phyloP scores from a whole-genome alignment of 2,329 filamentous ascomycete species.

The Nemania serpens region DNA sequence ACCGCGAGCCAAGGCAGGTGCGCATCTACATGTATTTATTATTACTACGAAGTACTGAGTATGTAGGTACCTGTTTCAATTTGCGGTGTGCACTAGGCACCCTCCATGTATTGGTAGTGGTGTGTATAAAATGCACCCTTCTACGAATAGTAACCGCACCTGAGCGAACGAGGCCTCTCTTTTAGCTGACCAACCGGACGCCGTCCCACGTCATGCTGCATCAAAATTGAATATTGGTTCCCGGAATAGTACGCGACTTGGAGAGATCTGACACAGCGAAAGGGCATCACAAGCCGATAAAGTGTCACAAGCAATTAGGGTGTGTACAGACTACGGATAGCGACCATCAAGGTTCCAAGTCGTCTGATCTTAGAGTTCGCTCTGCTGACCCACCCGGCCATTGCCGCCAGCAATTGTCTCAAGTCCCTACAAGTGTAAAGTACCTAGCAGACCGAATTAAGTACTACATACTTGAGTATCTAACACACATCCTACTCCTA shows the following conservation, averaged over 20 bases:
- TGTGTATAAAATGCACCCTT: too few relatives aligned
- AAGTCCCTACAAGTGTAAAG: too few relatives aligned
- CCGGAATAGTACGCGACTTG: background rate
- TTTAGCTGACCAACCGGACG: constrained; percentile 14
- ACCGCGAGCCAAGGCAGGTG: too few relatives aligned
- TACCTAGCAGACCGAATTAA: too few relatives aligned
- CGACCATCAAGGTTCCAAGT: background rate
- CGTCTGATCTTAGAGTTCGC: constrained; percentile 13
- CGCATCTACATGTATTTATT: too few relatives aligned
- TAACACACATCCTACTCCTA: too few relatives aligned
- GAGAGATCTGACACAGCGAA: background rate
- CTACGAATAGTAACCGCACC: background rate
- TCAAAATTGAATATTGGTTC: background rate
- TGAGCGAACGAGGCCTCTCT: constrained; percentile 1
- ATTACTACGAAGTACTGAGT: too few relatives aligned
- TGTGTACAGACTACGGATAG: background rate
- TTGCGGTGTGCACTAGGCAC: background rate
- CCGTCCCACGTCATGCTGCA: constrained; percentile 10
- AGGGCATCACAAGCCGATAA: constrained; percentile 5
- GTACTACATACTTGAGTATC: too few relatives aligned
- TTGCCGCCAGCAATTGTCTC: background rate
- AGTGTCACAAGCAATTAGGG: constrained; percentile 7
- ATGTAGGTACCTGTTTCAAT: background rate
- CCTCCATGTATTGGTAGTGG: background rate
- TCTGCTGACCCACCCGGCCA: constrained; percentile 19